Base-by-base conservation (phyloP, 257 asterid genomes). In the Paraleonurus japonicus region DNA sequence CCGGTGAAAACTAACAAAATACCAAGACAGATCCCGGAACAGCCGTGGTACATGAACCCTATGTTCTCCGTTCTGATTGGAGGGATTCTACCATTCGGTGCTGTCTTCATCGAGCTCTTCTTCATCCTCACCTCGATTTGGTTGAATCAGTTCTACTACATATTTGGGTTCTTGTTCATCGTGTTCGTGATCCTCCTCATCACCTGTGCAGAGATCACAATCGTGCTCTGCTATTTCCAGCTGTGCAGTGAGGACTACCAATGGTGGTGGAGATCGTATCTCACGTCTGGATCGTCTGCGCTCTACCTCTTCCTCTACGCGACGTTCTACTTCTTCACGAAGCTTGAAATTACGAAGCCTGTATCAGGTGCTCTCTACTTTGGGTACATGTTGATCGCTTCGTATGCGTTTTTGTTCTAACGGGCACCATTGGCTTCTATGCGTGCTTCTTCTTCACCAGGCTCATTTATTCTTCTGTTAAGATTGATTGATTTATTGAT, bases 251-350 rank as follows among this genome's bases (percentile, higher is more conserved):
- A 87, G 69, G 96, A 90, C 35, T 90, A 90, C 51, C 76, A 76
- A 2, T 90, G 96, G 96, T 90, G 96, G 96, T 90, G 95, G 95
- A 83, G 95, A 62, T 88, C 95, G 3, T 88, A 85, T 61, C 50
- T 86, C 45, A 88, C 95, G 19, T 85, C 95, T 1, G 92, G 95
- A 17, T 88, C 92, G 12, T 86, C 95, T 0, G 95, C 95, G 3
- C 75, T 88, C 8, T 88, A 88, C 79, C 87, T 90, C 17, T 90
- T 90, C 78, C 90, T 90, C 71, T 90, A 89, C 3, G 96, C 96
- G 12, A 79, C 92, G 4, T 87, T 87, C 78, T 90, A 90, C 51
- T 87, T 90, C 90, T 89, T 89, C 85, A 90, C 95, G 1, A 90
- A 87, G 81, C 95, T 87, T 4, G 90, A 90, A 7, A 90, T 90